phyloP scores from a whole-genome alignment of 345 rosid species.

The Salix brachista region DNA sequence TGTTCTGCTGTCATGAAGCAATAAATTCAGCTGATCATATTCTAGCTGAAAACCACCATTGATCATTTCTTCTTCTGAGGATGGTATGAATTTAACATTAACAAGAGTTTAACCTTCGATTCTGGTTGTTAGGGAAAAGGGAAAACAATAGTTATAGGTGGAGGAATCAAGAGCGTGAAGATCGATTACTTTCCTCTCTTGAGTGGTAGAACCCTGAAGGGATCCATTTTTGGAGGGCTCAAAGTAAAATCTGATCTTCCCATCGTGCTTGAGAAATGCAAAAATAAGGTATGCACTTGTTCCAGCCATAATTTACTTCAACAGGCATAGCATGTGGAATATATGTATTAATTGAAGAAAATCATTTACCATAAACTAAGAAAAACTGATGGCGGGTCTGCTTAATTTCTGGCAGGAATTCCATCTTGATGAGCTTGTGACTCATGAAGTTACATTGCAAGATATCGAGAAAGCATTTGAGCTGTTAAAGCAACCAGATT shows the following conservation, averaged over 20 bases:
- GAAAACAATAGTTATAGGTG: slow-evolving; percentile 34
- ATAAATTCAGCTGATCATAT: background rate
- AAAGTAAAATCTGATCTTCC: slow-evolving; percentile 51
- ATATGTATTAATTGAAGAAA: too few species aligned
- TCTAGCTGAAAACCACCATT: background rate
- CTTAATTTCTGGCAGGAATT: slow-evolving; percentile 27
- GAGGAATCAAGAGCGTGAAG: slow-evolving; percentile 24
- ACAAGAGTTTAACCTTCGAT: background rate
- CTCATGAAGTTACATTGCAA: slow-evolving; percentile 44
- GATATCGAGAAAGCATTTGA: slow-evolving; percentile 44
- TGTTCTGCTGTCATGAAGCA: too few species aligned
- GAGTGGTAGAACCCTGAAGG: slow-evolving; percentile 49
- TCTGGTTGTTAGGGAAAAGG: slow-evolving; percentile 42
- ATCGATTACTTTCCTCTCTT: slow-evolving; percentile 22
- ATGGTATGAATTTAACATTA: too few species aligned
- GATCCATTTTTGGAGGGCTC: slow-evolving; percentile 56
- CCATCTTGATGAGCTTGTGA: slow-evolving; percentile 47
- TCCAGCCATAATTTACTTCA: too few species aligned
- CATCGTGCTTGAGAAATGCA: slow-evolving; percentile 41
- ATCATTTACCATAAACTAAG: too few species aligned
- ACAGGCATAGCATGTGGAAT: too few species aligned
- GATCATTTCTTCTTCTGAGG: too few species aligned
- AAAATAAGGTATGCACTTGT: slow-evolving; percentile 27
- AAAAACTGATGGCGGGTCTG: background rate
- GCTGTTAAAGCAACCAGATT: slow-evolving; percentile 31